Evolutionary conservation across 2,329 filamentous ascomycete genomes (phyloP).

Genomic region (Fusarium burgessii): DNA sequence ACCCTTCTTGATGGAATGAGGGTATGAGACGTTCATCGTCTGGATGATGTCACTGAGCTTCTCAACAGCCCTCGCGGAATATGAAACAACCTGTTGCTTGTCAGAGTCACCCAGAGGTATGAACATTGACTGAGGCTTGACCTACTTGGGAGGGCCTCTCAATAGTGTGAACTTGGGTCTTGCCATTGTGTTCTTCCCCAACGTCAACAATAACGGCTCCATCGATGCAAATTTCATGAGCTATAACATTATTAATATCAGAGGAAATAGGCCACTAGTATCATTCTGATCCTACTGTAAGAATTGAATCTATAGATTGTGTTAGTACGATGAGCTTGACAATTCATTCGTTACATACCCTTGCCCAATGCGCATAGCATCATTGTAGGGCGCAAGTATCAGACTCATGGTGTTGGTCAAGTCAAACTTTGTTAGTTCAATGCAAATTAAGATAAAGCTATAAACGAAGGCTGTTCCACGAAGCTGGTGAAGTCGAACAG

Average conservation of each 20-base stretch:
- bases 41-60: neutral
- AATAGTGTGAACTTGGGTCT: neutral
- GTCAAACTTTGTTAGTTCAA: neutral
- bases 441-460: no score
- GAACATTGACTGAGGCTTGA: neutral
- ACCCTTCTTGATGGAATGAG: neutral
- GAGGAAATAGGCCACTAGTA: no score
- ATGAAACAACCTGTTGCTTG: neutral
- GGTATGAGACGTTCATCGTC: neutral
- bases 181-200: neutral
- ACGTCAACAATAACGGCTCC: neutral
- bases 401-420: neutral
- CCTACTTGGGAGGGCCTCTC: neutral
- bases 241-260: neutral
- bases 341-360: neutral
- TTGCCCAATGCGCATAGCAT: slow-evolving; percentile 3
- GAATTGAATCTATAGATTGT: neutral
- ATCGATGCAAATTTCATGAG: neutral
- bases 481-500: neutral
- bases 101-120: no score
- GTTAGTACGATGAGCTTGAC: neutral
- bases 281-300: neutral
- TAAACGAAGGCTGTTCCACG: neutral
- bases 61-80: neutral
- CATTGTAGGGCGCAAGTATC: neutral